Conservation (phyloP, 352 stramenopile genomes). For the Phytophthora vignae region DNA sequence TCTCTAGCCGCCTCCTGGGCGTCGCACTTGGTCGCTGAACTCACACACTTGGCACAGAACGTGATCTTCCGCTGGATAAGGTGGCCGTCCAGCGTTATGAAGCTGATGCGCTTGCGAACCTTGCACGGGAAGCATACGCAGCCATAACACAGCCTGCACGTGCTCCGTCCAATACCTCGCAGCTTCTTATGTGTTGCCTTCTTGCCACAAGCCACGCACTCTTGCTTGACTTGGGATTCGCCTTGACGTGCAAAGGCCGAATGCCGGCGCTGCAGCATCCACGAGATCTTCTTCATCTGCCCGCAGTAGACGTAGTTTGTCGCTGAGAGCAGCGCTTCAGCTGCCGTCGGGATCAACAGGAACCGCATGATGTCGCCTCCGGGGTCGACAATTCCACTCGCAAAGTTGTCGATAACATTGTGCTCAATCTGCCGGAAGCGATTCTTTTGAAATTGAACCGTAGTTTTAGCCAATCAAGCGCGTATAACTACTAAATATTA, state of each 20-base stretch:
- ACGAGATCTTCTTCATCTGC: conserved; percentile 61
- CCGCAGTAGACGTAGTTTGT: conserved; percentile 48
- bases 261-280: conserved; percentile 34
- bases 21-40: conserved; percentile 32
- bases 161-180: conserved; percentile 22
- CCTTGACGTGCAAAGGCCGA: conserved; percentile 8
- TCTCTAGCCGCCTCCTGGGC: conserved; percentile 25
- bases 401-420: conserved; percentile 53
- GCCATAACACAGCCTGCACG: conserved; percentile 37
- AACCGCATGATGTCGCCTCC: conserved; percentile 40
- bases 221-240: not conserved
- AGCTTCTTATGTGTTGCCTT: conserved; percentile 21
- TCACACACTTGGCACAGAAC: conserved; percentile 48
- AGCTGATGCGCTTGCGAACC: conserved; percentile 37
- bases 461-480: too few species aligned
- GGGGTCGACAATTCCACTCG: conserved; percentile 36
- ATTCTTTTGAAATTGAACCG: too few species aligned
- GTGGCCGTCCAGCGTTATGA: conserved; percentile 33
- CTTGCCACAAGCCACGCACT: conserved; percentile 39
- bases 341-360: conserved; percentile 33
- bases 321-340: conserved; percentile 38
- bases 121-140: conserved; percentile 36
- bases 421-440: conserved; percentile 47
- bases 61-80: conserved; percentile 42
- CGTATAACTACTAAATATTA: too few species aligned